These are phyloP conservation scores for Aureobasidium vineae DNA, from an alignment of 2,329 filamentous ascomycete species.

Conservation along the genomic window DNA sequence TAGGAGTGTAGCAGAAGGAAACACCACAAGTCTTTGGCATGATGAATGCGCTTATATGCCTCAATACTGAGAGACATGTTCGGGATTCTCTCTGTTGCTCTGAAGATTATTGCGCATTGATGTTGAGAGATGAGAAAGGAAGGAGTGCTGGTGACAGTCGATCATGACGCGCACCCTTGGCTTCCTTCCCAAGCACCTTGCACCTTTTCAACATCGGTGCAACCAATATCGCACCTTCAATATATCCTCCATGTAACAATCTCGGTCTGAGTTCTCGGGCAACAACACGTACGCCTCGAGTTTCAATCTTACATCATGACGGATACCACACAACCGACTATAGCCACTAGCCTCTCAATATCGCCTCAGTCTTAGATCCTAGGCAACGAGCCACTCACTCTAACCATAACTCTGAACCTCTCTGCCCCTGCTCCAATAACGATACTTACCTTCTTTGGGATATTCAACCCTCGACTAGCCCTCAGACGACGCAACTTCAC, in stretches of 20 bases:
- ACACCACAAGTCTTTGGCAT: background rate
- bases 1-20: background rate
- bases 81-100: too few relatives aligned
- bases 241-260: background rate
- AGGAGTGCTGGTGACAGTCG: background rate
- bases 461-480: background rate
- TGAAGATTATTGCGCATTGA: background rate
- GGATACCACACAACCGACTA: background rate
- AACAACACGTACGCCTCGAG: too few relatives aligned
- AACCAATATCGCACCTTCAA: background rate
- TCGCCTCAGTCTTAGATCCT: background rate
- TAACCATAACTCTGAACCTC: background rate
- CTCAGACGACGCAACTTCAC: background rate
- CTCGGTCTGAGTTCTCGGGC: too few relatives aligned
- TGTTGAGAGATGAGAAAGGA: background rate
- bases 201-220: background rate
- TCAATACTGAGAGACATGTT: too few relatives aligned
- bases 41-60: too few relatives aligned
- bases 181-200: background rate
- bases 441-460: background rate
- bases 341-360: background rate
- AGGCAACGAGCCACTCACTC: background rate
- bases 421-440: background rate
- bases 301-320: background rate
- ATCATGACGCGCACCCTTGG: conserved; percentile 3